Base-by-base conservation (phyloP, 2,329 filamentous ascomycete genomes). In the Penicillium sp. region DNA sequence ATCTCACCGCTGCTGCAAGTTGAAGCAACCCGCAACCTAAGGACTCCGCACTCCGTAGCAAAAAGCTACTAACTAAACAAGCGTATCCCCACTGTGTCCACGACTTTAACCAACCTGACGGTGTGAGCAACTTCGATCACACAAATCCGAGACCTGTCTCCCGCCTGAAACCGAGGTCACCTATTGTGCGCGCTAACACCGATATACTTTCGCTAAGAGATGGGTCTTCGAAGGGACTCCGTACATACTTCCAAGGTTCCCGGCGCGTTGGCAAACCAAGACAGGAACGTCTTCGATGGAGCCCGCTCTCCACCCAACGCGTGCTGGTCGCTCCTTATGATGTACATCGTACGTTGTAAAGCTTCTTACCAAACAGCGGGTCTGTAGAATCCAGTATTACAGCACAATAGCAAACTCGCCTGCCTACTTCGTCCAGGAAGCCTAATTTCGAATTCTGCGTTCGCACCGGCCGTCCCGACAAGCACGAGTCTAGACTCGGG, bases 141-240 rank as follows among this genome's bases (percentile, higher is more conserved):
- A 25, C 46, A 46, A 47, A 46, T 46, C 41, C 10, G 9, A 33
- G 27, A 33, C 22, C 38, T 33, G 31, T 37, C 33, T 31, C 37
- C 19, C 16, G 11, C 39, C 25, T 35, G 25, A 40, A 40, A 35
- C 22, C 28, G 33, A 38, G 25, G 25, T n/a, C 19, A 35, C 41
- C 45, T 53, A 52, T 58, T 60, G 55, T 59, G 53, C 49, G 56
- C 53, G 50, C 57, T 59, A 54, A 56, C 29, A 7, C 44, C 53
- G 42, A 44, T 53, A 53, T 49, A 55, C 50, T 58, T 56, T 60
- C 56, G 58, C 58, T 59, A 58, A 60, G 48, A 41, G 45, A 53
- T 54, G 52, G 52, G 46, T 50, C 51, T 46, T 44, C 16, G 31
- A 46, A 41, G 38, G 16, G 33, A 36, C 40, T 40, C 52, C 48